These are phyloP conservation scores for Rhodosporidiobolus odoratus DNA, from an alignment of 768 basidiomycete genomes.

Conservation along the genomic window DNA sequence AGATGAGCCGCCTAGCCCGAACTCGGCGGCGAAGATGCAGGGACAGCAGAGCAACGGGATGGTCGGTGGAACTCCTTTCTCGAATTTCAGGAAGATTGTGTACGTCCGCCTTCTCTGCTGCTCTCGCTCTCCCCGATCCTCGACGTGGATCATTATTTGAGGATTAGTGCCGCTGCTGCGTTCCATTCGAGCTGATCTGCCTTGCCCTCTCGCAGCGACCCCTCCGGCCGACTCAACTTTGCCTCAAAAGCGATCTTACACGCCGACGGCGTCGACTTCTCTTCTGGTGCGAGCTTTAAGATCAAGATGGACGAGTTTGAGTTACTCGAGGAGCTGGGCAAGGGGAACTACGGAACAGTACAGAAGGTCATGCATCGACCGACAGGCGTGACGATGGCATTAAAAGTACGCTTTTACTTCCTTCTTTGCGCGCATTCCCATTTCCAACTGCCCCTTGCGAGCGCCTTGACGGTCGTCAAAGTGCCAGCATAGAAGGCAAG, in stretches of 20 bases:
- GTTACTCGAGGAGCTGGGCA: constrained; percentile 86
- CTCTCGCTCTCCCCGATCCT: constrained; percentile 7
- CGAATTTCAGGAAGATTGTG: constrained; percentile 91
- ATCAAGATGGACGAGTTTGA: constrained; percentile 85
- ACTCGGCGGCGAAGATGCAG: constrained; percentile 40
- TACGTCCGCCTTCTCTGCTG: constrained; percentile 51
- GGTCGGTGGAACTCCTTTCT: constrained; percentile 64
- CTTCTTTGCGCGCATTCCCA: not conserved
- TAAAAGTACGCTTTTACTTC: constrained; percentile 66
- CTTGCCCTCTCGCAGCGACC: constrained; percentile 62
- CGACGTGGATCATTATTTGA: too few relatives aligned
- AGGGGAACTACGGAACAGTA: constrained; percentile 95
- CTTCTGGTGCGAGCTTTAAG: constrained; percentile 77
- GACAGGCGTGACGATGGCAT: constrained; percentile 93
- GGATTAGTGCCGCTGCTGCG: too few relatives aligned
- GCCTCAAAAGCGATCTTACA: constrained; percentile 87
- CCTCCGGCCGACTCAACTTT: constrained; percentile 91
- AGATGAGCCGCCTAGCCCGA: constrained; percentile 39
- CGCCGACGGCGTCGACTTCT: constrained; percentile 81
- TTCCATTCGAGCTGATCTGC: not conserved
- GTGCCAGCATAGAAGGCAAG: too few relatives aligned
- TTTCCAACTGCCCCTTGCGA: too few relatives aligned
- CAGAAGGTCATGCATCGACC: constrained; percentile 91
- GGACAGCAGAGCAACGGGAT: constrained; percentile 7
- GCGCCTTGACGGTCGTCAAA: too few relatives aligned